These are phyloP conservation scores for Blastobotrys muscicola DNA, from an alignment of 805 yeast genomes.

Conservation along the genomic window DNA sequence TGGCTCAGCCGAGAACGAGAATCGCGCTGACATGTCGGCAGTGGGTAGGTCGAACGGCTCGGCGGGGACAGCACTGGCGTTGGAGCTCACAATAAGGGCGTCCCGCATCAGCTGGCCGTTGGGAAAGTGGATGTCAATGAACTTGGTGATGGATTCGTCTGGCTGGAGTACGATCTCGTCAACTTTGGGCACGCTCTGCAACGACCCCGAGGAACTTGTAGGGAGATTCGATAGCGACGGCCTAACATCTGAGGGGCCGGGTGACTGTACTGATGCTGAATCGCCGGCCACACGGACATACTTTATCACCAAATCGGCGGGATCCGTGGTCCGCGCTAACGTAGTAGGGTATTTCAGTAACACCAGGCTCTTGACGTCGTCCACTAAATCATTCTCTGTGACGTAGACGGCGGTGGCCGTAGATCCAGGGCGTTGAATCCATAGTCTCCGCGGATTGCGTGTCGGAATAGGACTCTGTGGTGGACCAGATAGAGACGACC, in stretches of 20 bases:
- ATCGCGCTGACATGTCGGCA: neutral
- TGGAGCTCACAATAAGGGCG: slow-evolving; percentile 13
- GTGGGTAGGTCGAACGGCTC: neutral
- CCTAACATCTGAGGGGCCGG: too few relatives aligned
- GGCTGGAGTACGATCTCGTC: slow-evolving; percentile 11
- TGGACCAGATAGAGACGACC: neutral
- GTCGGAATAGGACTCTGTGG: neutral
- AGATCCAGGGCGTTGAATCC: slow-evolving; percentile 30
- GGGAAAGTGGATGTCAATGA: slow-evolving; percentile 15
- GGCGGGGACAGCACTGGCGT: neutral
- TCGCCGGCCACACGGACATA: neutral
- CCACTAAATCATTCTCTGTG: slow-evolving; percentile 56
- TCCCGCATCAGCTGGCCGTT: slow-evolving; percentile 17
- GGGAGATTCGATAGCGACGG: too few relatives aligned
- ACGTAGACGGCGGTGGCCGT: slow-evolving; percentile 63
- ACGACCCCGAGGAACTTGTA: neutral
- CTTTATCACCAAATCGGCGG: slow-evolving; percentile 45
- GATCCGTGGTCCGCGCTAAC: slow-evolving; percentile 50
- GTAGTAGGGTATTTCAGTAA: slow-evolving; percentile 59
- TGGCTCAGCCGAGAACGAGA: neutral
- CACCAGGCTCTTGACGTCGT: slow-evolving; percentile 66
- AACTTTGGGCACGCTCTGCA: slow-evolving; percentile 1
- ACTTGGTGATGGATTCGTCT: slow-evolving; percentile 13
- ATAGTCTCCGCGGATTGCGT: slow-evolving; percentile 21
- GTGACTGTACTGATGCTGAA: too few relatives aligned